Evolutionary conservation across 305 asterid species (phyloP), one percentile per base, ranked within the genome.

Genomic region (Euphrasia arctica): DNA sequence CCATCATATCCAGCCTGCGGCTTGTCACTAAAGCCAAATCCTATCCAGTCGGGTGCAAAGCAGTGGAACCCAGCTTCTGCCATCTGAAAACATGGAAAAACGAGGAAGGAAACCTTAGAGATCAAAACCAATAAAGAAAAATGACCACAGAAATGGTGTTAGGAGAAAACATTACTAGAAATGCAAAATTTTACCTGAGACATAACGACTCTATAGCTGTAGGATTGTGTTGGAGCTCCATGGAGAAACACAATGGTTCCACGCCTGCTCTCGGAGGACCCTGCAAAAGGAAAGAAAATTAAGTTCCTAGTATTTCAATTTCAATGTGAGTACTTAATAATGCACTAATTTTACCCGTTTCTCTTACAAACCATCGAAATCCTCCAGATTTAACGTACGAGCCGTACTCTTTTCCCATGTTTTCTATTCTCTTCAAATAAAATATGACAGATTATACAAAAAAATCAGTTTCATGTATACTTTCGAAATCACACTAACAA

Each of bases 1-100:
- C 92, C 98, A 73, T 87, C 98, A 73, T 87, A 89, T 78, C 96
- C 97, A 68, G 96, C 77, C 77, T 87, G 98, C 39, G 97, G 98
- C 83, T 87, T 85, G 72, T 90, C 96, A 65, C 97, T 92, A 59
- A 92, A 89, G 65, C 98, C 98, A 70, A 85, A 92, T 78, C 98
- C 98, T 61, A 92, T 79, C 98, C 98, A 92, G 82, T 89, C 98
- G 54, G 96, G 98, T 14, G 98, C 98, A 74, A 82, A 80, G 76
- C 98, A 92, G 75, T 81, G 97, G 77, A 80, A 92, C 54, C 97
- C 97, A 57, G 81, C 71, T 71, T 87, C 91, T n/a, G 96, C 83
- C 89, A 92, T 75, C 97, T 88, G 41, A 34, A 72, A 48, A 74
- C 64, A 92, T 80, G 34, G 34, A 31, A 31, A 31, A 31, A 31